Evolutionary conservation across 225 moss, liverwort and hornwort genomes (phyloP), one percentile per base, ranked within the genome.

Genomic region (Bryum argenteum): DNA sequence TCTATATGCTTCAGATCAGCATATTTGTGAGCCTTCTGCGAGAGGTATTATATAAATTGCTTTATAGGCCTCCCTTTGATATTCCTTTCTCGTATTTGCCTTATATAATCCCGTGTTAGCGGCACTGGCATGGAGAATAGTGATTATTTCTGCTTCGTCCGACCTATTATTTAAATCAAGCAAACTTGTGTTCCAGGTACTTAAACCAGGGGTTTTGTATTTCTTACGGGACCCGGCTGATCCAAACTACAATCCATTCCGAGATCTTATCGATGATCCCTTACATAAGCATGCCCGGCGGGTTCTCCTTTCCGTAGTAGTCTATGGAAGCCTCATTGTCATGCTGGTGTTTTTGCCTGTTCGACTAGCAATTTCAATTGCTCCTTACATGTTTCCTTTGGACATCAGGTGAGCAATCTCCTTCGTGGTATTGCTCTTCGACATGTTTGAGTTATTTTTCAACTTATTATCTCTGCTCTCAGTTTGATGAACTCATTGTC

Each of bases 221-320:
- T 98, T 98, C 45, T 79, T 99, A 39, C 85, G 94, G 48, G 94
- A 99, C 75, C 98, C 98, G 14, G 89, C 98, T 45, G 98, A 94
- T 89, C 98, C 98, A 17, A 94, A 99, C 57, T 99, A 99, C 71
- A 99, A 99, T 72, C 98, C 98, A 3, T 99, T 99, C 45, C 91
- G 98, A 22, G 98, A 99, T 77, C 85, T 99, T 24, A 94, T 99
- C 41, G 94, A 94, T 76, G 98, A 99, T 71, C 92, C 98, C 64
- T 70, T 94, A 33, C 87, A 90, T 50, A 99, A 94, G 67, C 98
- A 99, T 83, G 91, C 88, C 47, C 94, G 94, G 37, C 92, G 98
- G 20, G 94, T 99, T 20, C 89, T 99, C 21, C 83, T 99, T 23
- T 99, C 98, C 55, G 89, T 93, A 48, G 88, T 99, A 66, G 98